These are phyloP conservation scores for Fusarium keratoplasticum DNA, from an alignment of 2,329 filamentous ascomycete genomes.

Conservation along the genomic window DNA sequence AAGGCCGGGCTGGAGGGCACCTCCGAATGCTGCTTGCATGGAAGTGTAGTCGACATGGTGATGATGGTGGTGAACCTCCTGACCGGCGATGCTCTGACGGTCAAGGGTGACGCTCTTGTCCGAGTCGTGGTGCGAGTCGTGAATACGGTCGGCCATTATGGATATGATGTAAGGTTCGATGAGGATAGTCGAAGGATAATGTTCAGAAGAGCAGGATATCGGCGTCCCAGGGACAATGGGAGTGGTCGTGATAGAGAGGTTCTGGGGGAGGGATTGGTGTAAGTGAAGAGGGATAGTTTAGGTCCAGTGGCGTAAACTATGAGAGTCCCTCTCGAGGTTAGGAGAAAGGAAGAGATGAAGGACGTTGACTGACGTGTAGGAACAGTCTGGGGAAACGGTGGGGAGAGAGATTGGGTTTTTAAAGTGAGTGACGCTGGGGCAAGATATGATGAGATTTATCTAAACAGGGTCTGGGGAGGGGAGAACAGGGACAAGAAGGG, in stretches of 20 bases:
- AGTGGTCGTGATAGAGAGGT: background rate
- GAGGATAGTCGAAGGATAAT: background rate
- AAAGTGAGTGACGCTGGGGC: slow-evolving; percentile 30
- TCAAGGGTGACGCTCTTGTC: slow-evolving; percentile 42
- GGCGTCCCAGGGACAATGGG: slow-evolving; percentile 3
- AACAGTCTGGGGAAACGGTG: slow-evolving; percentile 32
- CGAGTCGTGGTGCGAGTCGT: slow-evolving; percentile 38
- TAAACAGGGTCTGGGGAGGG: slow-evolving; percentile 22
- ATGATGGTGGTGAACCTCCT: slow-evolving; percentile 41
- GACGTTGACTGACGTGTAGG: slow-evolving; percentile 9
- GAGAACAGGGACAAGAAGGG: slow-evolving; percentile 12
- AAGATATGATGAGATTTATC: slow-evolving; percentile 27
- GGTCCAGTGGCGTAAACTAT: background rate
- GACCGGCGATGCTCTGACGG: slow-evolving; percentile 23
- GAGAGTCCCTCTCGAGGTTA: background rate
- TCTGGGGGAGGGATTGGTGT: background rate
- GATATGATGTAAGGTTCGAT: background rate
- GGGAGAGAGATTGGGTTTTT: slow-evolving; percentile 41
- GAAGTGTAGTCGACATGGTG: slow-evolving; percentile 39
- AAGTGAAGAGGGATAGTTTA: background rate
- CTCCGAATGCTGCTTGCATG: slow-evolving; percentile 68
- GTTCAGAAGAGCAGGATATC: background rate
- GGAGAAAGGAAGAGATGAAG: slow-evolving; percentile 2
- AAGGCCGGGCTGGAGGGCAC: slow-evolving; percentile 78
- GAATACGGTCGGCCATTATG: slow-evolving; percentile 39